These are phyloP conservation scores for Stygiomarasmius scandens DNA, from an alignment of 1,284 basidiomycete genomes.

Conservation along the genomic window DNA sequence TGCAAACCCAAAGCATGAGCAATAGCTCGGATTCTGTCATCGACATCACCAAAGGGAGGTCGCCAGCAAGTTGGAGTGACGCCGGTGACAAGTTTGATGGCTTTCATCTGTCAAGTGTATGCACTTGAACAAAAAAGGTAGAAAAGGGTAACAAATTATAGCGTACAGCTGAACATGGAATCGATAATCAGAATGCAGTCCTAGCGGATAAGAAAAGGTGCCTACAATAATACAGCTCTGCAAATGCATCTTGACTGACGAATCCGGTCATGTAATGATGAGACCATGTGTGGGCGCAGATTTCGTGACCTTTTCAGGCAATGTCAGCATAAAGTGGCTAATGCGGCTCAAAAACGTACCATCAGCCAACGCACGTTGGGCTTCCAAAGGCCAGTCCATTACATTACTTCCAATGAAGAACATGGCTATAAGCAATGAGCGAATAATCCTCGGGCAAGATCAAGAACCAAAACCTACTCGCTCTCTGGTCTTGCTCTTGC, in stretches of 20 bases:
- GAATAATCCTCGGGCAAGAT: background rate
- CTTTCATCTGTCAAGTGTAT: slow-evolving; percentile 39
- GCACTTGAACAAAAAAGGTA: background rate
- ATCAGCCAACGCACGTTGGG: slow-evolving; percentile 63
- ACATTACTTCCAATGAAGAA: slow-evolving; percentile 84
- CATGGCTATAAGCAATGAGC: slow-evolving; percentile 44
- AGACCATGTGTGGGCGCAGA: slow-evolving; percentile 63
- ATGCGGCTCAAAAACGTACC: slow-evolving; percentile 24
- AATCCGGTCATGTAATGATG: slow-evolving; percentile 71
- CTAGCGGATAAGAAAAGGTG: slow-evolving; percentile 1
- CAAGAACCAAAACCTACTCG: slow-evolving; percentile 49
- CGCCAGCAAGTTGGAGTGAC: slow-evolving; percentile 74
- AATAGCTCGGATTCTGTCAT: slow-evolving; percentile 74
- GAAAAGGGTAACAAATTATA: background rate
- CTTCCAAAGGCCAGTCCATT: slow-evolving; percentile 71
- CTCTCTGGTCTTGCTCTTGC: slow-evolving; percentile 64
- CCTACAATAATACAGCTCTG: slow-evolving; percentile 78
- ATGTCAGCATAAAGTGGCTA: background rate
- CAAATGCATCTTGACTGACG: slow-evolving; percentile 73
- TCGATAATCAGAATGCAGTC: background rate
- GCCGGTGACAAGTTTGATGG: slow-evolving; percentile 54
- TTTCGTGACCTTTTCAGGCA: slow-evolving; percentile 52
- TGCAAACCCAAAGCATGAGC: slow-evolving; percentile 57
- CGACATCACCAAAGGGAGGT: slow-evolving; percentile 66
- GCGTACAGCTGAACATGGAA: slow-evolving; percentile 5